Percentiles rank a stretch among this genome's conserved stretches.
Conservation (phyloP, 176 grass and related monocot genomes). For the Zea luxurians region DNA sequence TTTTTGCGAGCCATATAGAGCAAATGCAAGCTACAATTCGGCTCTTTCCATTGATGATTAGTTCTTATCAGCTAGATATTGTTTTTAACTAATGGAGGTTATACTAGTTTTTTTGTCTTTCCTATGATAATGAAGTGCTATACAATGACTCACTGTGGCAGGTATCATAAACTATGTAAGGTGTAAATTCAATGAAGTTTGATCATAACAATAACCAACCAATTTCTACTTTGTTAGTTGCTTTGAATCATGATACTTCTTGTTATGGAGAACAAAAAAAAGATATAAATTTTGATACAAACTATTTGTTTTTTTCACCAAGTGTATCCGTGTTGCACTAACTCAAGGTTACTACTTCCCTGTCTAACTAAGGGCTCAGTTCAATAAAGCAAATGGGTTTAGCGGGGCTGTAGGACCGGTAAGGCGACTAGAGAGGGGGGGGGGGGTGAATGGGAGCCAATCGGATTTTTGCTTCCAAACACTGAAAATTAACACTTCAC, state of each 20-base stretch:
- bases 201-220: not conserved
- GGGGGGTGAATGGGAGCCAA: no score
- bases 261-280: not conserved
- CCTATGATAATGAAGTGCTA: no score
- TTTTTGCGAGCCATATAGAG: not conserved
- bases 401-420: no score
- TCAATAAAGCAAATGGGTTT: not conserved
- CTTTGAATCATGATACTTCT: not conserved
- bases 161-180: not conserved
- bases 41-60: slow-evolving; percentile 4
- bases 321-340: slow-evolving; percentile 2
- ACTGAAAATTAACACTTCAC: no score
- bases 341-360: not conserved
- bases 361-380: slow-evolving; percentile 19
- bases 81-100: no score
- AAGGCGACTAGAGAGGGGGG: no score
- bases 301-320: not conserved
- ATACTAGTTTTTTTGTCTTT: no score
- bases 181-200: not conserved
- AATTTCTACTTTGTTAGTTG: slow-evolving; percentile 16
- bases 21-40: slow-evolving; percentile 26
- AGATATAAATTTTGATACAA: slow-evolving; percentile 5
- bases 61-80: not conserved
- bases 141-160: no score
- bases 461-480: no score